Base-by-base conservation (phyloP, 768 basidiomycete species). In the Termitomyces eurrhizus region DNA sequence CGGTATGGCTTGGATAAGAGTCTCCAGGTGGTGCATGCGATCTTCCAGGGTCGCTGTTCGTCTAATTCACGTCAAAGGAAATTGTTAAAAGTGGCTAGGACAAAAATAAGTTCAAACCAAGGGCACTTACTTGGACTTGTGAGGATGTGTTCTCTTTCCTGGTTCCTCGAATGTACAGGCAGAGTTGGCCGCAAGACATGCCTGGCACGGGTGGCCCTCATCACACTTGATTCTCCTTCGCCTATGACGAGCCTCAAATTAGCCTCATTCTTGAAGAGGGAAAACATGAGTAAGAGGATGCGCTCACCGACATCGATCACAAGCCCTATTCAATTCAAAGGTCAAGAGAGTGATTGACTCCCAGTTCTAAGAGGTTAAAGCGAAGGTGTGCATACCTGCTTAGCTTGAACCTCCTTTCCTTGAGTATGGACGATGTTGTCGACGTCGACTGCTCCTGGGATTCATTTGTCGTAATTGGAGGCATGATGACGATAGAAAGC, bases 81-180 rank as follows among this genome's bases (percentile, higher is more conserved):
- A 49, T 7, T 13, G 56, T 54, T 48, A 61, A 48, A 45, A 21
- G 53, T 36, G 54, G 36, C 52, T 32, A 39, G 26, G 4, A 52
- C 18, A 21, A 52, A 48, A 21, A 44, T 13, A 7, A 7, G 26
- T 32, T 26, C 26, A n/a, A 3, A 33, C 13, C 18, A 24, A 77
- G 12, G n/a, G 54, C 41, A 6, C 89, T 65, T 68, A 91, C 89
- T 92, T 93, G 67, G 92, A 93, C 75, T 92, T 93, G 74, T 93
- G 90, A 39, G 90, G 89, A 68, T 92, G 90, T 1, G 87, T 88
- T 59, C 90, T 79, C 76, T 93, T 93, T 3, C 90, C 90, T 3
- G 90, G 88, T 72, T 93, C 92, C 72, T 93, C 92, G 67, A 93
- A 93, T 0, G 92, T 93, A 64, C 92, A 93, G 8, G 88, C 76